Base-by-base conservation (phyloP, 225 moss, liverwort and hornwort genomes). In the Lunularia cruciata region DNA sequence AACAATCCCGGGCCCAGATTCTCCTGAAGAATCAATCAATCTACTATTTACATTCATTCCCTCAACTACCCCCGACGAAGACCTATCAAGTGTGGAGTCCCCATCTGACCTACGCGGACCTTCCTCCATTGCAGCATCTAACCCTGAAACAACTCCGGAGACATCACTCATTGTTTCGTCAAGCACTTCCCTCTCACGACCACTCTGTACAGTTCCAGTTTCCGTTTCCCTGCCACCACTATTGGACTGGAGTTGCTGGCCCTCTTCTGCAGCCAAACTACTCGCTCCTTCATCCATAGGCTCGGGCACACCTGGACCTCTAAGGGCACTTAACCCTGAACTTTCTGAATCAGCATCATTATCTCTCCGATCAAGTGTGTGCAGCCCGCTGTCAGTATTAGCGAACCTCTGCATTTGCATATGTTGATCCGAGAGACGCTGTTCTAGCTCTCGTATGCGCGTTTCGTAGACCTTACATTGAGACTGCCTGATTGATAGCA, bases 231-330 rank as follows among this genome's bases (percentile, higher is more conserved):
- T 75, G 25, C 78, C 83, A 37, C 87, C 74, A 51, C 83, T 84
- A 51, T 78, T 75, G n/a, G 86, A 83, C 56, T 87, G 86, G n/a
- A 85, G 90, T 71, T 85, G 88, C 51, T 70, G 65, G 6, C 63
- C 75, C 25, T 69, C 77, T n/a, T 60, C 52, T 5, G 58, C 69
- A 53, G 78, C 47, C 70, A 84, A 78, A 79, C 89, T 91, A 33
- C 73, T 77, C 69, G 80, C 75, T 75, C 89, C 98, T 74, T 98
- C 98, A 59, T 98, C 98, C 98, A 98, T 98, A 39, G 91, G 93
- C 78, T 98, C 98, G 6, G 88, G 73, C 66, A 87, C 74, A 63
- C 78, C 87, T 51, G 65, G 48, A 65, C 73, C 69, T 65, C 87
- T 82, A 60, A 85, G 79, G 18, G 87, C 89, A 30, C 91, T 91